Evolutionary conservation across 805 yeast genomes (phyloP), one percentile per base, ranked within the genome.

Genomic region (Ogataea methanolica): DNA sequence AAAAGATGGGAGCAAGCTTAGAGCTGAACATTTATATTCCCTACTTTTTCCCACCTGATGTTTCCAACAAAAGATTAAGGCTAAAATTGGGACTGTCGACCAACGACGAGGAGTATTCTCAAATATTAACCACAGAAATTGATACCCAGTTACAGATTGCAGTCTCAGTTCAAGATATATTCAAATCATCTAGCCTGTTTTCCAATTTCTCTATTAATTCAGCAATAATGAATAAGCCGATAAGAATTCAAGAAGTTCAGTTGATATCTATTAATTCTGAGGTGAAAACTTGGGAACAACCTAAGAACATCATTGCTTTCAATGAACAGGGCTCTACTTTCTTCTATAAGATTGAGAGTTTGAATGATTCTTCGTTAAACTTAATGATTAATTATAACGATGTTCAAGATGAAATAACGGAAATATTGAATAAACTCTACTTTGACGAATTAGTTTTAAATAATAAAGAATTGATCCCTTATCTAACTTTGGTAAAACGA

Each of bases 101-200:
- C 45, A 61, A 39, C 46, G 57, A 48, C 44, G 51, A 48, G 14
- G 55, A 43, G 17, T 60, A 42, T 53, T 58, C 57, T 0, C 57
- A 55, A 31, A 23, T 22, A 1, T 14, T 51, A n/a, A 46, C 50
- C 7, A 55, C 58, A 31, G 55, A 57, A 1, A 49, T 85, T 6
- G 83, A 84, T 49, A 76, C 82, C 6, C 65, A 78, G 1, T 68
- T 88, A 36, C 71, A 78, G 5, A 67, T 87, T 7, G 83, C 89
- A 0, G 94, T 87, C 1, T 81, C 88, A 2, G 95, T 87, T 2
- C 92, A 86, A 57, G 96, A 88, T 61, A 80, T 83, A 11, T 87
- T 86, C 69, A 78, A 80, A 52, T 62, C 76, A 3, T 62, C 75
- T 16, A 66, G 71, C 29, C 66, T 88, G 1, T 83, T 78, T 53